Evolutionary conservation across 441 rosid species (phyloP), one percentile per base, ranked within the genome.

Genomic region (Gossypium aridum): DNA sequence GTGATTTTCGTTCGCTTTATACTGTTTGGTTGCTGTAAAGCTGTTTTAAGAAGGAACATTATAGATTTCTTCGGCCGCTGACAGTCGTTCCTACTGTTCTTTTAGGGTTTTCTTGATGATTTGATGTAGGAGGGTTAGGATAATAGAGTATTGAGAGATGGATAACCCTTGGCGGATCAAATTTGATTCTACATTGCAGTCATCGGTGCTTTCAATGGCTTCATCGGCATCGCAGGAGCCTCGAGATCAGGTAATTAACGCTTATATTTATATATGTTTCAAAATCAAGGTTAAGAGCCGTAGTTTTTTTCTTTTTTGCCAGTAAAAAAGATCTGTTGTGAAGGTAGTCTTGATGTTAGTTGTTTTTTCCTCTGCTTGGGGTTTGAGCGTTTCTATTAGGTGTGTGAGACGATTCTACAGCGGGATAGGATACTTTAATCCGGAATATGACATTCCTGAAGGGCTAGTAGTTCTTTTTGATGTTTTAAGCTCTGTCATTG

Each of bases 121-220:
- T 77, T 78, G 39, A 80, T 74, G 76, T 78, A 61, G 71, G 31
- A 23, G 37, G 25, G 73, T 23, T 81, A 76, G 85, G 86, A 64
- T 71, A 0, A 8, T 55, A 51, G 75, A 71, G 73, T 16, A 17
- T 8, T 7, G 51, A 60, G 57, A 13, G 75, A 86, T 86, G 87
- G 87, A 86, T 65, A 70, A 51, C 74, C 70, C 82, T 16, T 81
- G 85, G 87, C 77, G 79, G 73, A 43, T 71, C 70, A 87, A 87
- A 80, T 63, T 78, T 45, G 83, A 82, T 65, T 80, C 87, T 3
- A 28, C 84, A 75, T 69, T 76, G 72, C 81, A 57, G 55, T 69
- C 83, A 2, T 72, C 80, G 23, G 39, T 71, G 67, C 74, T 76
- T 14, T 23, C 79, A 5, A 43, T 57, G 73, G 78, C 84, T 71